phyloP scores from a whole-genome alignment of 2,329 filamentous ascomycete species.

The Ophiostoma australiae region DNA sequence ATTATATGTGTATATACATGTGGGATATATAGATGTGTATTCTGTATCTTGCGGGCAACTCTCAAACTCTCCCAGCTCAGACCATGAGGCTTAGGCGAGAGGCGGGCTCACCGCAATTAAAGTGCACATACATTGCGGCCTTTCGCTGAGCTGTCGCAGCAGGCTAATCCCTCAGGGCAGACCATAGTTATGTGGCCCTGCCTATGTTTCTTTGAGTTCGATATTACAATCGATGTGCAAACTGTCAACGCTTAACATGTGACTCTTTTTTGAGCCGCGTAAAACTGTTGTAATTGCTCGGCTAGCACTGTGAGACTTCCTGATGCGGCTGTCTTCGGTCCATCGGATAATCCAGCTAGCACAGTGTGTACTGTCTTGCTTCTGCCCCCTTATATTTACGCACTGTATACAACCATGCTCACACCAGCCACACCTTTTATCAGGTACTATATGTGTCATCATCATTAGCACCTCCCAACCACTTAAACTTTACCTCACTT shows the following conservation, averaged over 20 bases:
- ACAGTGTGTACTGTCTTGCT: neutral
- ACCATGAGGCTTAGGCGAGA: neutral
- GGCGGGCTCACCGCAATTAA: neutral
- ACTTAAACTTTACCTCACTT: neutral
- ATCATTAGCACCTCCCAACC: neutral
- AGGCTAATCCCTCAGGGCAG: neutral
- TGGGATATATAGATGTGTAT: no score
- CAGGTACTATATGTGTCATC: slow-evolving; percentile 12
- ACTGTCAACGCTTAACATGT: neutral
- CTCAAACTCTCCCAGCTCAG: neutral
- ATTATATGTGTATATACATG: no score
- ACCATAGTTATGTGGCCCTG: no score
- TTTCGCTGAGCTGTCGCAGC: neutral
- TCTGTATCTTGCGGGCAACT: neutral
- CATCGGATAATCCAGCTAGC: neutral
- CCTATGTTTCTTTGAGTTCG: neutral
- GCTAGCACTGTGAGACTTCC: neutral
- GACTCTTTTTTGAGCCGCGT: neutral
- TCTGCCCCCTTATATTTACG: neutral
- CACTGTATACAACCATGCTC: neutral
- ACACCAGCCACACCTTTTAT: slow-evolving; percentile 8
- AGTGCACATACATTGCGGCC: neutral
- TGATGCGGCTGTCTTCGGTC: neutral
- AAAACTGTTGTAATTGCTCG: neutral
- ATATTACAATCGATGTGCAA: neutral